Evolutionary conservation across 2,329 filamentous ascomycete genomes (phyloP), one percentile per base, ranked within the genome.

Genomic region (Alternaria postmessia): DNA sequence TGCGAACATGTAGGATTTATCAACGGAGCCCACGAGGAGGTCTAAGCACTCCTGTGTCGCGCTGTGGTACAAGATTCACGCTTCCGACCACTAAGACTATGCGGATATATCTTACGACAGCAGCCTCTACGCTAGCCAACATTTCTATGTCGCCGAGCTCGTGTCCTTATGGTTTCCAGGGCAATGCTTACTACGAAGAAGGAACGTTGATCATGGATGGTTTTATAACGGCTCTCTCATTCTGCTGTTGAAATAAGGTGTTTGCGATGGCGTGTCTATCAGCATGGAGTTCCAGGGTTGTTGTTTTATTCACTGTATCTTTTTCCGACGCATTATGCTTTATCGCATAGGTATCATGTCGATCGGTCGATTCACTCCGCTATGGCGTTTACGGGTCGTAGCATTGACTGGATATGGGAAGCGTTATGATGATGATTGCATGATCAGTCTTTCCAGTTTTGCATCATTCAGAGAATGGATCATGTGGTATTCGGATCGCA

Each of bases 1-100:
- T 9, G 65, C 69, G 41, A 71, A 71, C 47, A 68, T 72, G 55
- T 72, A 72, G 55, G n/a, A 38, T 38, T 36, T 6, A 14, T 36
- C 14, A 12, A 14, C 11, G 32, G 14, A 16, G 6, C 12, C 5
- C 5, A 36, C 32, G 14, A 36, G 11, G 12, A 36, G 4, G 1
- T 16, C 7, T 36, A 18, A n/a, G 11, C 14, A 22, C 12, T 24
- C 46, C 18, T n/a, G 14, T 38, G 5, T 49, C 16, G 7, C 30
- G 20, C 20, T 49, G 24, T 30, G 46, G 20, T 14, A 38, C 46
- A 12, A 32, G 16, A n/a, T 20, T 3, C 16, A 49, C 20, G 22
- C 30, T 36, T 16, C 2, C 32, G 32, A 16, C 5, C 32, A 36
- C 12, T 16, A 14, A 36, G 2, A 4, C 3, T 36, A 36, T 36